phyloP scores from a whole-genome alignment of 768 basidiomycete species.

The Panellus pusillus region DNA sequence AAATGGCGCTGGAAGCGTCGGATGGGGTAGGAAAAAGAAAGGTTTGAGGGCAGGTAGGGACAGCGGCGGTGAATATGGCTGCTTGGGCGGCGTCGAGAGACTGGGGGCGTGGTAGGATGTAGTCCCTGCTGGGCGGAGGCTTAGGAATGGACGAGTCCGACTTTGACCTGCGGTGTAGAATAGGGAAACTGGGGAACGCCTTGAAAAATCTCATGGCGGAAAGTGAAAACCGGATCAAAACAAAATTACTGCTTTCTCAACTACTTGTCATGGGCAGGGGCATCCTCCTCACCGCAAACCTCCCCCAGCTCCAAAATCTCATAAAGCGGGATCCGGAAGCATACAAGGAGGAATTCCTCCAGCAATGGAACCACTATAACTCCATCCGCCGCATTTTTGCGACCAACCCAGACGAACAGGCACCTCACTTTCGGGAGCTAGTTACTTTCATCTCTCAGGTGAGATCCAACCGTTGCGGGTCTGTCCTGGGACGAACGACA shows the following conservation, averaged over 20 bases:
- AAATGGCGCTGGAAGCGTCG: slow-evolving; percentile 23
- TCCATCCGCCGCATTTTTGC: slow-evolving; percentile 84
- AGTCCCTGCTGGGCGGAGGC: slow-evolving; percentile 9
- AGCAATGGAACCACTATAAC: slow-evolving; percentile 96
- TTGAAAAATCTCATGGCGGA: slow-evolving; percentile 47
- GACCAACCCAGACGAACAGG: slow-evolving; percentile 81
- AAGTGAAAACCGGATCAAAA: background rate
- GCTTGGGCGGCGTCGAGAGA: slow-evolving; percentile 22
- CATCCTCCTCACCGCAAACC: slow-evolving; percentile 79
- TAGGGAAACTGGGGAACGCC: slow-evolving; percentile 30
- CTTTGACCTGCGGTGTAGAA: slow-evolving; percentile 48
- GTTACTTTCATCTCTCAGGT: slow-evolving; percentile 91
- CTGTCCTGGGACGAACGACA: background rate
- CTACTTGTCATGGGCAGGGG: slow-evolving; percentile 54
- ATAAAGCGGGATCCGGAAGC: slow-evolving; percentile 90
- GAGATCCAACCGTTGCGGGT: slow-evolving; percentile 4
- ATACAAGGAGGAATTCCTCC: slow-evolving; percentile 94
- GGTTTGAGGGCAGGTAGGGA: slow-evolving; percentile 21
- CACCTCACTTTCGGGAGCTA: slow-evolving; percentile 81
- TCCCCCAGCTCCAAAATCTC: slow-evolving; percentile 94
- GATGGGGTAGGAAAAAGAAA: slow-evolving; percentile 25
- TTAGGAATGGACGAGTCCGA: slow-evolving; percentile 42
- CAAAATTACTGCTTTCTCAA: background rate
- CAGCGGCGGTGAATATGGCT: slow-evolving; percentile 14
- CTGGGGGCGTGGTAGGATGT: slow-evolving; percentile 18